Conservation (phyloP, 257 asterid species). For the Solanum chilense region DNA sequence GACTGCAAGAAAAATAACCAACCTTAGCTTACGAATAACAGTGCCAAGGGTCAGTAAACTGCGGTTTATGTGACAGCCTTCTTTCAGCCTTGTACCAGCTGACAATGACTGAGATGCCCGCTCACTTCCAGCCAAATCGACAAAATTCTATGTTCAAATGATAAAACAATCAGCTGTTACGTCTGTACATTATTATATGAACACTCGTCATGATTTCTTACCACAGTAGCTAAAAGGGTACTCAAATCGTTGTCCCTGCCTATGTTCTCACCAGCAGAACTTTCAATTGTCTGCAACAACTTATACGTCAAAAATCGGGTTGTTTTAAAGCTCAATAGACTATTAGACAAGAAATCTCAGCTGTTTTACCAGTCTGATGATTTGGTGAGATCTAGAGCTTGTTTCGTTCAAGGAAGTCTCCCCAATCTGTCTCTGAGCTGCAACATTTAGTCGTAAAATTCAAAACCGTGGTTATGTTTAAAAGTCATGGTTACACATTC, state of each 20-base stretch:
- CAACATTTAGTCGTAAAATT: not conserved
- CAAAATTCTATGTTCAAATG: constrained; percentile 24
- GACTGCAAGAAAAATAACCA: not conserved
- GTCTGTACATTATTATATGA: not conserved
- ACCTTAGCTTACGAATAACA: constrained; percentile 56
- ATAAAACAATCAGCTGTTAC: not conserved
- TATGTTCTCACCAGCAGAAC: constrained; percentile 44
- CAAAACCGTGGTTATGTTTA: not conserved
- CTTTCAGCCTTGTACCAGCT: constrained; percentile 34
- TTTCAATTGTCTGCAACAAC: constrained; percentile 54
- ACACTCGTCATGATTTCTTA: constrained; percentile 12
- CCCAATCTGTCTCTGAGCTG: constrained; percentile 90
- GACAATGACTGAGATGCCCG: constrained; percentile 31
- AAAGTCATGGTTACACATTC: not conserved
- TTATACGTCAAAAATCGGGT: not conserved
- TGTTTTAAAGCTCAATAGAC: not conserved
- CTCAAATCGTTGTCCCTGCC: constrained; percentile 34
- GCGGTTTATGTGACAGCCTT: constrained; percentile 42
- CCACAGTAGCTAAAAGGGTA: constrained; percentile 75
- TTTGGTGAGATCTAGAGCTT: constrained; percentile 96
- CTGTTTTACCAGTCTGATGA: constrained; percentile 61
- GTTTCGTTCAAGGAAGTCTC: constrained; percentile 82
- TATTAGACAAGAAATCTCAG: not conserved
- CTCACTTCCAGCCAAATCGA: constrained; percentile 49
- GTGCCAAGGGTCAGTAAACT: constrained; percentile 42